Evolutionary conservation across 2,329 filamentous ascomycete species (phyloP).

Genomic region (Colletotrichum brevisporum): DNA sequence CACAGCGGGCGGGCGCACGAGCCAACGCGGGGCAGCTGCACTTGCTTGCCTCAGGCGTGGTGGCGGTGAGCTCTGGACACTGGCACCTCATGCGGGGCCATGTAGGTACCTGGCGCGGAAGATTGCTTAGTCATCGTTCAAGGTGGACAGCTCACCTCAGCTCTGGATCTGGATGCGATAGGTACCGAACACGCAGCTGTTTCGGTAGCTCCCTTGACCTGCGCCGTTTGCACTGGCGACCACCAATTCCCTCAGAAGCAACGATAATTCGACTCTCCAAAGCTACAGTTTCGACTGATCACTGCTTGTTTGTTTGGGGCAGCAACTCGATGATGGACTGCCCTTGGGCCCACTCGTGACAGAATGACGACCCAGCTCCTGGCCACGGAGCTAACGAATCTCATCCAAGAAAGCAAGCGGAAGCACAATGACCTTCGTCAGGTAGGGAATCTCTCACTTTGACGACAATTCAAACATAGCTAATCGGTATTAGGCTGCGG

Average conservation of each 20-base stretch:
- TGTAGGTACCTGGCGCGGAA: background rate
- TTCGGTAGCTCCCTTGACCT: conserved; percentile 30
- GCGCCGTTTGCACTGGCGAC: background rate
- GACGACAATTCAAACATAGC: too few species aligned
- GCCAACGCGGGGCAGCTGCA: conserved; percentile 34
- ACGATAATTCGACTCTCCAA: background rate
- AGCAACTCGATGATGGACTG: conserved; percentile 31
- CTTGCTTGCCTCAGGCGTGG: background rate
- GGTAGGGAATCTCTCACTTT: conserved; percentile 56
- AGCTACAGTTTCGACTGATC: too few species aligned
- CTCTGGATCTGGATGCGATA: conserved; percentile 21
- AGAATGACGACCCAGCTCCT: conserved; percentile 94
- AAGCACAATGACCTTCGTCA: conserved; percentile 92
- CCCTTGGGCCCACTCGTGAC: conserved; percentile 42
- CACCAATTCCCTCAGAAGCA: background rate
- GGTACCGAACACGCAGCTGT: conserved; percentile 20
- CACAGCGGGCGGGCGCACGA: conserved; percentile 1
- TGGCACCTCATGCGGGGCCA: conserved; percentile 1
- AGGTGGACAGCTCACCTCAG: conserved; percentile 41
- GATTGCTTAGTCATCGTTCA: conserved; percentile 39
- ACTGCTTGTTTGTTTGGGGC: background rate
- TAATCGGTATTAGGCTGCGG: conserved; percentile 76
- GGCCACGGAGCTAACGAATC: conserved; percentile 87
- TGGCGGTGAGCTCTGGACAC: too few species aligned
- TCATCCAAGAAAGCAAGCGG: conserved; percentile 95